phyloP scores from a whole-genome alignment of 192 early-diverging fungal genomes.

The Coemansia sp. region DNA sequence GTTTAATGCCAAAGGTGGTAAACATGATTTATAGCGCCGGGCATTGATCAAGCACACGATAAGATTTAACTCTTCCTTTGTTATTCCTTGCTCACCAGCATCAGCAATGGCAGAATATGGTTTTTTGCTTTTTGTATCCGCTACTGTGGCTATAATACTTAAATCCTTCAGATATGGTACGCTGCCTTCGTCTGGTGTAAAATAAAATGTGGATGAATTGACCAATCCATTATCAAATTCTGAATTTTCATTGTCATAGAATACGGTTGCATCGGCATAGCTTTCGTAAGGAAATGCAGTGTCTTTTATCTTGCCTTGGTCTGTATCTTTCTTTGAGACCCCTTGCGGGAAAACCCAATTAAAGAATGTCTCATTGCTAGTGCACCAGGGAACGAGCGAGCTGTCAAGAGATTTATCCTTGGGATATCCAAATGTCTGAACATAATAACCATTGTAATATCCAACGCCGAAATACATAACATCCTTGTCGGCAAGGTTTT shows the following conservation, averaged over 20 bases:
- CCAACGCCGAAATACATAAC: constrained; percentile 33
- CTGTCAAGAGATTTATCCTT: constrained; percentile 1
- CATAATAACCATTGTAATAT: constrained; percentile 29
- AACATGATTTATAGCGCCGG: constrained; percentile 35
- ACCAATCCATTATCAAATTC: constrained; percentile 23
- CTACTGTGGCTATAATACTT: constrained; percentile 14
- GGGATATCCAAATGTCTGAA: constrained; percentile 41
- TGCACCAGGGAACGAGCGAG: constrained; percentile 24
- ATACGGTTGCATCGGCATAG: constrained; percentile 1
- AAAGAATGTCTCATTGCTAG: constrained; percentile 44
- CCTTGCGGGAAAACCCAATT: constrained; percentile 45
- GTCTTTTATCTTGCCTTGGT: constrained; percentile 8
- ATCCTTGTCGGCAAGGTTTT: constrained; percentile 11
- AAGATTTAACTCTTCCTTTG: constrained; percentile 40
- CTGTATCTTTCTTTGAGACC: not conserved
- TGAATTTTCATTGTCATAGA: constrained; percentile 1
- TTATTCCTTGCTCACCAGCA: constrained; percentile 31
- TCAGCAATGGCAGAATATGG: constrained; percentile 25
- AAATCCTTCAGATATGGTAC: constrained; percentile 34
- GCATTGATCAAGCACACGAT: constrained; percentile 45
- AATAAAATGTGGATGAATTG: constrained; percentile 25
- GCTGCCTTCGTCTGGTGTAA: constrained; percentile 23
- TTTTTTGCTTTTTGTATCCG: constrained; percentile 15
- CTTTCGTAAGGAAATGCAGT: constrained; percentile 23
- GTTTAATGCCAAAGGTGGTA: constrained; percentile 38